Evolutionary conservation across 768 basidiomycete species (phyloP), one percentile per base, ranked within the genome.

Genomic region (Suillus americanus): DNA sequence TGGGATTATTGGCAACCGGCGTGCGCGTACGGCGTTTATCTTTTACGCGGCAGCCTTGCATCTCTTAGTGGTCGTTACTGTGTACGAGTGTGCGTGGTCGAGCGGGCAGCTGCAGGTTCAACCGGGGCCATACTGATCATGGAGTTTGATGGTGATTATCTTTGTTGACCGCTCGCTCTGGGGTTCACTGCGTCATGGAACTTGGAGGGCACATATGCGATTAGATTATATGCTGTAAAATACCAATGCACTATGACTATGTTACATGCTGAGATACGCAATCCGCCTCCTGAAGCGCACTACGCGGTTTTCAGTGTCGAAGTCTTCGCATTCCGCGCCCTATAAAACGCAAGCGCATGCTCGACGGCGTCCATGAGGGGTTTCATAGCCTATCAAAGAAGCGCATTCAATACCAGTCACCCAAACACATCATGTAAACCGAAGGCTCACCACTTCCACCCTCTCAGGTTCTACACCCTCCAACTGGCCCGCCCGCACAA

Each of bases 21-120:
- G 94, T 18, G 89, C 95, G n/a, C 83, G 97, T 70, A 90, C 89
- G 23, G 85, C 92, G 50, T 98, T 98, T 74, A 88, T 98, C 65
- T 81, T 89, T 59, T 99, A 99, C 76, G 91, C 97, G 6, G 75
- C 90, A 14, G 85, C 82, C 5, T 75, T 97, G 23, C 95, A 97
- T 73, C 64, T 90, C n/a, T 79, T 96, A 37, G 90, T 95, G 37
- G 80, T 96, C 76, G 90, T 86, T 74, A 90, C 89, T 7, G 82
- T 86, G 38, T 94, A 91, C 73, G 90, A 90, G 74, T 93, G 89
- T 69, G 84, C 88, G 30, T 76, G 79, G 28, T 80, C 84, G 8
- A 82, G 85, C 1, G 81, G 79, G 16, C 81, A 82, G 56, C 68
- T 86, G 23, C 81, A 85, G 70, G 81, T 80, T 64, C 83, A 86